Base-by-base conservation (phyloP, 1,284 basidiomycete genomes). In the Exobasidium rhododendri region DNA sequence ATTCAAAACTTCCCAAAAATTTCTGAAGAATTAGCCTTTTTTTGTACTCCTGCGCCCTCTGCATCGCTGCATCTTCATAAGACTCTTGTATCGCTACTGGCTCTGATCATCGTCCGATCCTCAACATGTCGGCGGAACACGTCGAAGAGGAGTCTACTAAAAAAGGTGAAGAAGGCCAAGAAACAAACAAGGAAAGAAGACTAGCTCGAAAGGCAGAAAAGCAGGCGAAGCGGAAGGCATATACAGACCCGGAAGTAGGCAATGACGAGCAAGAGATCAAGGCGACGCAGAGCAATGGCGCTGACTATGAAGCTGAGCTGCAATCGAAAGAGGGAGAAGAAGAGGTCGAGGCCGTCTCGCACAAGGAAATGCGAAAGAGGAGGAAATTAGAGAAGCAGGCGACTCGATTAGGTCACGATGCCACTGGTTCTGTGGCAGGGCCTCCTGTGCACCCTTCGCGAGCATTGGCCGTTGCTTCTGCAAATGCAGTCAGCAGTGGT, bases 291-390 rank as follows among this genome's bases (percentile, higher is more conserved):
- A 26, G 47, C 20, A 32, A 54, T 14, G 22, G n/a, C 17, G 57
- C 3, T 28, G 32, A 49, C 6, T 31, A 44, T 22, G 40, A 32
- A 17, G n/a, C 89, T 85, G 62, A 83, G 84, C 13, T 88, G 69
- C 1, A 85, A 81, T 90, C 88, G 89, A n/a, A 88, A 53, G 0
- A 84, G 78, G 0, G 88, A 89, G 67, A 75, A 35, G 69, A 74
- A n/a, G 56, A 70, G 62, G 60, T 29, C 40, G 68, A 68, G 58
- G 68, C 65, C 1, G 32, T 79, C 3, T 74, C 70, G 14, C 77
- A 77, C 58, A 77, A 78, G 55, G 75, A 80, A 61, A 62, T 55
- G 46, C 70, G 77, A 14, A 74, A 73, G 54, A 63, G 75, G 3
- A 67, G 68, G 31, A 64, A 68, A 35, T 53, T 66, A 24, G 59